Evolutionary conservation across 192 early-diverging fungal genomes (phyloP).

Genomic region (Chytriomyces confervae): DNA sequence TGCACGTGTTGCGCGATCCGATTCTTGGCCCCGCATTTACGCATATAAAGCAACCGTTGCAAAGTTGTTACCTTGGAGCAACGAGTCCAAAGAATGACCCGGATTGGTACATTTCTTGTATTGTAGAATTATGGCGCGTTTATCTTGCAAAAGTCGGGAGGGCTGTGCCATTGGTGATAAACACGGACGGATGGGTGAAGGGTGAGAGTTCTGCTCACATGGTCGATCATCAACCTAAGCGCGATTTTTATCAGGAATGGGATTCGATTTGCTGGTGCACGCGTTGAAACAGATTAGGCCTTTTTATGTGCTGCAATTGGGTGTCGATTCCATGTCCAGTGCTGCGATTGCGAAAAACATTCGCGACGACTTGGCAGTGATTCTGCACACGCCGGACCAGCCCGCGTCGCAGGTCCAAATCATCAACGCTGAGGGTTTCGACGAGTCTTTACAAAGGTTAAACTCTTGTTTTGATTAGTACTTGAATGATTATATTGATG

Average conservation of each 20-base stretch:
- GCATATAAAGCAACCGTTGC: constrained; percentile 65
- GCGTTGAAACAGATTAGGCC: constrained; percentile 67
- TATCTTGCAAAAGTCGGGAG: constrained; percentile 57
- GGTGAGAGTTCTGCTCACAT: constrained; percentile 48
- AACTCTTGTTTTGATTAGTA: no score
- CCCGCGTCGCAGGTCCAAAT: neutral
- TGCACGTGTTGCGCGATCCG: constrained; percentile 74
- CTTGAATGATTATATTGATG: no score
- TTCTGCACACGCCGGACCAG: neutral
- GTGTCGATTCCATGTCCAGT: constrained; percentile 7
- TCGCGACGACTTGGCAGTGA: constrained; percentile 4
- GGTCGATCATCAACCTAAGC: neutral
- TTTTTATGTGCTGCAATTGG: constrained; percentile 69
- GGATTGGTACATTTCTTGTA: constrained; percentile 75
- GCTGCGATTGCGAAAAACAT: constrained; percentile 15
- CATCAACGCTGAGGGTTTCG: constrained; percentile 46
- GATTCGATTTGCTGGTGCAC: constrained; percentile 80
- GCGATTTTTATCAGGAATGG: constrained; percentile 57
- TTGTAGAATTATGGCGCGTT: constrained; percentile 64
- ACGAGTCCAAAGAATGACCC: constrained; percentile 80
- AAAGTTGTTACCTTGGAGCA: constrained; percentile 77
- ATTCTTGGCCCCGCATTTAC: constrained; percentile 85
- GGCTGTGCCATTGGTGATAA: constrained; percentile 84
- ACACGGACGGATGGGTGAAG: constrained; percentile 94
- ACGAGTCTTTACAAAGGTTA: neutral